These are phyloP conservation scores for Multifurca ochricompacta DNA, from an alignment of 768 basidiomycete genomes.

Conservation along the genomic window DNA sequence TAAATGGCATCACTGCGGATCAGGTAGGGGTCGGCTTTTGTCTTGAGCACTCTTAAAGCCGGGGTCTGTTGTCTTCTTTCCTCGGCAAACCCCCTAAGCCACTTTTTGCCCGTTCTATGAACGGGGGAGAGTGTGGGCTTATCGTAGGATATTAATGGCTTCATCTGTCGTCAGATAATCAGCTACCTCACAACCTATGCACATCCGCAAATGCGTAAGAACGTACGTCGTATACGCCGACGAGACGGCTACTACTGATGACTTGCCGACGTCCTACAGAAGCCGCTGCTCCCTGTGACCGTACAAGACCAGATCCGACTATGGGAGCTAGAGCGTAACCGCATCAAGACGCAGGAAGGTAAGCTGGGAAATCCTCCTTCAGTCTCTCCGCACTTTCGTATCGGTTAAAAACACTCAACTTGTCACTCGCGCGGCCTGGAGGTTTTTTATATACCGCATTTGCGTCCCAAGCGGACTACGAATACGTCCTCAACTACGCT, in stretches of 20 bases:
- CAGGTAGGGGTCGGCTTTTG: constrained; percentile 51
- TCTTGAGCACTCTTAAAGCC: neutral
- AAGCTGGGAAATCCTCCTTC: constrained; percentile 19
- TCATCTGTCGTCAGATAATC: constrained; percentile 63
- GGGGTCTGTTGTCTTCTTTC: neutral
- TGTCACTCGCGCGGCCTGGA: constrained; percentile 25
- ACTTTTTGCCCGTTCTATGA: neutral
- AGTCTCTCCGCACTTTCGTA: neutral
- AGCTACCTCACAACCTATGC: constrained; percentile 91
- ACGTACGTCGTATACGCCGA: constrained; percentile 41
- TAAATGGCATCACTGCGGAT: constrained; percentile 92
- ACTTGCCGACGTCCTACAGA: constrained; percentile 38
- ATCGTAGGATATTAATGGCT: neutral
- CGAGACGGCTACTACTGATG: neutral
- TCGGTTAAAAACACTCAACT: neutral
- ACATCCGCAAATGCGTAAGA: constrained; percentile 96
- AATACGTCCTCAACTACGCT: constrained; percentile 80
- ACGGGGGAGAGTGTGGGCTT: neutral
- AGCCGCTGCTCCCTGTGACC: constrained; percentile 89
- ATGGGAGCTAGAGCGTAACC: constrained; percentile 94
- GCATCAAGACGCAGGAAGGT: constrained; percentile 87
- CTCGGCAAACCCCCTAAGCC: neutral
- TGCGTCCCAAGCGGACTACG: constrained; percentile 79
- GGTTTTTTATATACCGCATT: constrained; percentile 88
- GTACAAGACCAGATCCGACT: constrained; percentile 97